These are phyloP conservation scores for Scheffersomyces parashehatae DNA, from an alignment of 1,139 yeast species.

Conservation along the genomic window DNA sequence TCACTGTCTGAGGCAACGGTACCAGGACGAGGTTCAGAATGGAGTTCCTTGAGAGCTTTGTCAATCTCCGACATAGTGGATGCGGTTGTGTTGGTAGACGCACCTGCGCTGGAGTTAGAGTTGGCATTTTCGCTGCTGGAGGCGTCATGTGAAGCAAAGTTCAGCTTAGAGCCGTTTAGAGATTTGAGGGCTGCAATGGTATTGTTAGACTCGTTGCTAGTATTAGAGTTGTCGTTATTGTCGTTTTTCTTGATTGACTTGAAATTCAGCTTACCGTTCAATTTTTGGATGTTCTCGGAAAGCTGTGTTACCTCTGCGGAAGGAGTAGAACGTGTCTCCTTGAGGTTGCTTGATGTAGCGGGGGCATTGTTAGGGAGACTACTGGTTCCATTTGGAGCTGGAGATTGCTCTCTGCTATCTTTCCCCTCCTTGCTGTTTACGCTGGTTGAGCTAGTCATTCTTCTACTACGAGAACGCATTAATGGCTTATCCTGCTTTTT, in stretches of 20 bases:
- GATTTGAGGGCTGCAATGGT: no score
- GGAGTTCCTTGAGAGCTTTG: constrained; percentile 75
- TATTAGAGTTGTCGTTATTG: no score
- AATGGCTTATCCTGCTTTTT: constrained; percentile 23
- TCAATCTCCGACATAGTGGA: constrained; percentile 81
- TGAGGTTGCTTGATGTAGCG: background rate
- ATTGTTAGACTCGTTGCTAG: no score
- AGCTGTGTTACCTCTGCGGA: background rate
- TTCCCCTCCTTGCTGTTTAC: constrained; percentile 5
- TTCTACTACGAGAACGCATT: constrained; percentile 61
- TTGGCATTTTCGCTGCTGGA: no score
- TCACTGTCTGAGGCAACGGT: constrained; percentile 3
- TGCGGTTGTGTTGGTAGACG: constrained; percentile 30
- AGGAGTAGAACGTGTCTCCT: constrained; percentile 11
- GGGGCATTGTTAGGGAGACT: constrained; percentile 1
- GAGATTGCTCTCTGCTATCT: background rate
- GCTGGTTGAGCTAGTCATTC: constrained; percentile 33
- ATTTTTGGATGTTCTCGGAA: background rate
- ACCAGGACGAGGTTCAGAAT: constrained; percentile 28
- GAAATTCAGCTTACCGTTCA: background rate
- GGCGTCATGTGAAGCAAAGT: no score
- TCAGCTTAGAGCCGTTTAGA: background rate
- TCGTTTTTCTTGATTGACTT: no score
- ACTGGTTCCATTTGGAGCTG: background rate
- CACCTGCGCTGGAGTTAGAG: no score